Evolutionary conservation across 352 stramenopile genomes (phyloP), one percentile per base, ranked within the genome.

Genomic region (Thalassiosira sp.): DNA sequence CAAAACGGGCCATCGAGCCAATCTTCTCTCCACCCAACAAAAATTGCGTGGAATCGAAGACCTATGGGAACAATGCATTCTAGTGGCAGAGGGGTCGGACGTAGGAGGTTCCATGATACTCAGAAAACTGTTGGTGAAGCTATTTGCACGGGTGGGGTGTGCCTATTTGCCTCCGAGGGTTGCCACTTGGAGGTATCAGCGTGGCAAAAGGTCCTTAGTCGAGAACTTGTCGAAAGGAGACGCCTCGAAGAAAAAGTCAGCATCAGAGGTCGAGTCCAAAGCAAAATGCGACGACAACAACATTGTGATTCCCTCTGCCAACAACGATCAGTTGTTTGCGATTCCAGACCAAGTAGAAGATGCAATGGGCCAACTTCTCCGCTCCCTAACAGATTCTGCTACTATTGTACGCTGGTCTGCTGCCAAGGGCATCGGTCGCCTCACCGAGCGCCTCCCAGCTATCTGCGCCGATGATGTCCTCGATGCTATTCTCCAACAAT

Each of bases 341-440:
- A 91, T 98, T 10, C 94, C 97, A n/a, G 95, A 98, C 70, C 89
- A 98, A 78, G 87, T 99, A 18, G 97, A 99, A 81, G 95, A 98
- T 63, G 97, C 98, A 33, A 95, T 99, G 33, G 96, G 98, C 57
- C 84, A 89, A 67, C 73, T 97, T 25, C 70, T 98, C 11, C 91
- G 81, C 51, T 94, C 91, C 0, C 78, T 98, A 2, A 89, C 91
- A 31, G 95, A 99, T 82, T 46, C 82, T 15, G 94, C 95, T 53
- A 99, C 97, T 0, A 92, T 98, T 11, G 97, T 99, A 46, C 91
- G 97, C n/a, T 99, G 97, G 97, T 98, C 95, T 1, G 95, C 96
- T 20, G 97, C 97, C n/a, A 99, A 99, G 76, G 97, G 97, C 11
- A 95, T 99, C 49, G 97, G 97, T 5, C 91, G 97, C 5, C 94